A percentile compares a stretch with the other conserved stretches of the same genome.
Evolutionary conservation across 2,329 filamentous ascomycete species (phyloP).

Genomic region (Fusarium humuli): DNA sequence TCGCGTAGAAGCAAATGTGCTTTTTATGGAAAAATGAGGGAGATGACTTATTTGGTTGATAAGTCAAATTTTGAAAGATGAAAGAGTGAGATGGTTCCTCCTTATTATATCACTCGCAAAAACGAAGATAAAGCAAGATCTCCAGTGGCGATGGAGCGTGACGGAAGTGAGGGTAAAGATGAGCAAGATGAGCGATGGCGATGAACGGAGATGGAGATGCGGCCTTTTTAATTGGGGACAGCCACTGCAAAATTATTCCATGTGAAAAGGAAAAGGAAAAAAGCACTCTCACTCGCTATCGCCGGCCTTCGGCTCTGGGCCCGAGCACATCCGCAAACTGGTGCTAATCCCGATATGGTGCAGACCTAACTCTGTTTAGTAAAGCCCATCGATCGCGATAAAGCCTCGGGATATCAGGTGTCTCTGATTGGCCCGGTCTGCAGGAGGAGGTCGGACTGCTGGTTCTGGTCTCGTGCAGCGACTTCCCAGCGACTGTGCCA

Average conservation of each 20-base stretch:
- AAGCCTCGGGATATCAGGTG: conserved; percentile 44
- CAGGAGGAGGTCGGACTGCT: conserved; percentile 36
- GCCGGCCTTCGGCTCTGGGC: conserved; percentile 43
- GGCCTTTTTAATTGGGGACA: conserved; percentile 42
- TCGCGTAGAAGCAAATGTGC: not conserved
- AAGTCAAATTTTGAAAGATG: conserved; percentile 8
- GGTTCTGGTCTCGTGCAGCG: conserved; percentile 31
- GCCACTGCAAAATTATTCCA: conserved; percentile 43
- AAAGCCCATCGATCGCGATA: conserved; percentile 44
- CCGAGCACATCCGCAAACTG: conserved; percentile 34
- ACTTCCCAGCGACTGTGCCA: conserved; percentile 34
- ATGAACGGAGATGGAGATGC: conserved; percentile 31
- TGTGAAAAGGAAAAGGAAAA: conserved; percentile 41
- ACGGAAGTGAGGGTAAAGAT: conserved; percentile 35
- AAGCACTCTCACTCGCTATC: conserved; percentile 40
- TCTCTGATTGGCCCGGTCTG: conserved; percentile 44
- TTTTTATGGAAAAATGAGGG: conserved; percentile 10
- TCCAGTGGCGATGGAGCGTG: conserved; percentile 34
- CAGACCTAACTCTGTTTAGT: conserved; percentile 14
- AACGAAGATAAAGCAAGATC: conserved; percentile 32
- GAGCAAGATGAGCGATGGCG: conserved; percentile 16
- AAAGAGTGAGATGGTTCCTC: conserved; percentile 7
- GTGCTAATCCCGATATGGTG: conserved; percentile 26
- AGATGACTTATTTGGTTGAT: conserved; percentile 3
- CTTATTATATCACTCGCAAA: conserved; percentile 33